Evolutionary conservation across 2,329 filamentous ascomycete genomes (phyloP).

Genomic region (Aspergillus amoenus): DNA sequence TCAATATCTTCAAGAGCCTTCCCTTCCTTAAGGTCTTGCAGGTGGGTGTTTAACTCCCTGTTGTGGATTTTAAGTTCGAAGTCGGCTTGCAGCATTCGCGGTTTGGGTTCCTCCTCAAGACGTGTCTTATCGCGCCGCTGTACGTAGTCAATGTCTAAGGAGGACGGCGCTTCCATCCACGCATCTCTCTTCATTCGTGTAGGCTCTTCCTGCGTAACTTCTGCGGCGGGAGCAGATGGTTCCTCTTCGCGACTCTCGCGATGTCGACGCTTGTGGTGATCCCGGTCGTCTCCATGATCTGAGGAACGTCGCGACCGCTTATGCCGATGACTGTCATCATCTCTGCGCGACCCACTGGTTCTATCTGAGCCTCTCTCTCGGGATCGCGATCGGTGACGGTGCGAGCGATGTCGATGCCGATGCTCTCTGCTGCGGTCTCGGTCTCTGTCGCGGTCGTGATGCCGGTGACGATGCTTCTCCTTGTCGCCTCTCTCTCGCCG

Average conservation of each 20-base stretch:
- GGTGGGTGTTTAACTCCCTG: conserved; percentile 75
- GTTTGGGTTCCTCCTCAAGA: conserved; percentile 44
- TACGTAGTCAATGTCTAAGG: conserved; percentile 77
- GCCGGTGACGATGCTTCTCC: conserved; percentile 33
- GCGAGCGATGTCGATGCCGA: conserved; percentile 44
- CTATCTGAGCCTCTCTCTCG: conserved; percentile 35
- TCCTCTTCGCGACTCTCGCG: conserved; percentile 37
- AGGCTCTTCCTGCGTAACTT: conserved; percentile 42
- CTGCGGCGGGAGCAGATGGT: conserved; percentile 30
- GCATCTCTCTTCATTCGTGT: conserved; percentile 67
- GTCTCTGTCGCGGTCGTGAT: conserved; percentile 35
- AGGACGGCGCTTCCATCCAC: conserved; percentile 91
- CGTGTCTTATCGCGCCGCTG: conserved; percentile 61
- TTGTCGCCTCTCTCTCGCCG: conserved; percentile 39
- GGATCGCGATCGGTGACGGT: conserved; percentile 41
- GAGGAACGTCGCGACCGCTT: conserved; percentile 63
- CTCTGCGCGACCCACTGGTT: conserved; percentile 43
- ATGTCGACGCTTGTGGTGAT: conserved; percentile 52
- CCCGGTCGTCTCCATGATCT: conserved; percentile 52
- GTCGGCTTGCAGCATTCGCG: conserved; percentile 51
- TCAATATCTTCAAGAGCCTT: conserved; percentile 55
- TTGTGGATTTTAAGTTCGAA: conserved; percentile 72
- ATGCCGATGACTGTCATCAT: conserved; percentile 58
- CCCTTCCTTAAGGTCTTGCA: conserved; percentile 61
- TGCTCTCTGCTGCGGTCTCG: conserved; percentile 34